Percentiles rank a stretch among this genome's conserved stretches.
Conservation (phyloP, 2,329 filamentous ascomycete genomes). For the Venturia asperata region DNA sequence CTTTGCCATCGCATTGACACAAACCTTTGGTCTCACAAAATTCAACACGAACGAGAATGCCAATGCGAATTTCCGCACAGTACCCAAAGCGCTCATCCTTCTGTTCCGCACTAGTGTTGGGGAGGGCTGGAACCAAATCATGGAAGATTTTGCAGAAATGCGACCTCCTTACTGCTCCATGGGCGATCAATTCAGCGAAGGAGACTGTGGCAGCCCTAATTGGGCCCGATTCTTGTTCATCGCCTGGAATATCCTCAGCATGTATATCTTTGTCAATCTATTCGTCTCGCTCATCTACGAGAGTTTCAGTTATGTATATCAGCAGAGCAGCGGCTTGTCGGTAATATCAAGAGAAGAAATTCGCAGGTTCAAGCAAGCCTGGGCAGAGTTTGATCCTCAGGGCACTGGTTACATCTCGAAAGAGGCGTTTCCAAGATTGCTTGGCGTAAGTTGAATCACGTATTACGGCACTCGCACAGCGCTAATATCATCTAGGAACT, state of each 20-base stretch:
- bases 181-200: conserved; percentile 65
- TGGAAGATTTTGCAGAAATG: conserved; percentile 88
- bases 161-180: conserved; percentile 74
- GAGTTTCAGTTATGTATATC: conserved; percentile 98
- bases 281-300: conserved; percentile 99
- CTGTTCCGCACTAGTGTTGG: conserved; percentile 90
- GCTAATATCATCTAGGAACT: conserved; percentile 51
- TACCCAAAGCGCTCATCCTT: conserved; percentile 87
- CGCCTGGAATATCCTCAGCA: conserved; percentile 97
- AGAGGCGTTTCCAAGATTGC: conserved; percentile 76
- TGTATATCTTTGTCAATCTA: conserved; percentile 98
- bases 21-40: conserved; percentile 89
- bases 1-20: conserved; percentile 92
- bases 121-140: conserved; percentile 93
- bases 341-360: conserved; percentile 90
- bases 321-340: conserved; percentile 86
- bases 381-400: conserved; percentile 89
- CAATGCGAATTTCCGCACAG: conserved; percentile 87
- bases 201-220: conserved; percentile 83
- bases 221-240: conserved; percentile 92
- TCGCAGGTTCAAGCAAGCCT: conserved; percentile 94
- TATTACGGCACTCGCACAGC: neutral
- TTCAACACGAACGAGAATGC: conserved; percentile 66
- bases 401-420: conserved; percentile 88
- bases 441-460: conserved; percentile 53